Evolutionary conservation across 176 grass and related monocot genomes (phyloP).

Genomic region (Paspalum notatum): DNA sequence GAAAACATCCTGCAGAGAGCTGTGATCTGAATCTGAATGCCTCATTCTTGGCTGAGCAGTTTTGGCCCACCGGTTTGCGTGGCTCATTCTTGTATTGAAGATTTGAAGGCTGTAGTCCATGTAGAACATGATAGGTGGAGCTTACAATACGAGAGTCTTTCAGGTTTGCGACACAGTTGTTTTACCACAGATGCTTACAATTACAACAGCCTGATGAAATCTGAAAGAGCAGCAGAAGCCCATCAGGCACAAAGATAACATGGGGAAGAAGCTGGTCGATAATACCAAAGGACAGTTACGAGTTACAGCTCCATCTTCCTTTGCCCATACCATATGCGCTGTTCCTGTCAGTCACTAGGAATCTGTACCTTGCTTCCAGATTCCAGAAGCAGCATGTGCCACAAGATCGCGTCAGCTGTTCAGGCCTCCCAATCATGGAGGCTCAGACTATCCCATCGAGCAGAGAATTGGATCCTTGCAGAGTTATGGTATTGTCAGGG

Average conservation of each 20-base stretch:
- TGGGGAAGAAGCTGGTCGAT: background rate
- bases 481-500: background rate
- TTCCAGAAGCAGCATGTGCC: conserved; percentile 14
- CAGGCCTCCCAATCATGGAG: background rate
- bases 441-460: background rate
- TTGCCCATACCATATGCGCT: background rate
- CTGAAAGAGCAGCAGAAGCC: background rate
- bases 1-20: background rate
- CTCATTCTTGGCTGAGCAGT: background rate
- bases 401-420: conserved; percentile 17
- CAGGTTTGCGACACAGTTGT: background rate
- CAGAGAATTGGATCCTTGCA: background rate
- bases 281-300: background rate
- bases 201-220: background rate
- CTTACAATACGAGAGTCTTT: background rate
- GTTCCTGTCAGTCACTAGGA: conserved; percentile 8
- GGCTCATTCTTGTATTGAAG: too few relatives aligned
- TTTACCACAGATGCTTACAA: background rate
- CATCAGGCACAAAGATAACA: background rate
- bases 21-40: background rate
- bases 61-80: background rate
- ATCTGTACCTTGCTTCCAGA: background rate
- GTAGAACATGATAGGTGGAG: background rate
- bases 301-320: background rate
- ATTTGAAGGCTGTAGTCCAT: background rate